Evolutionary conservation across 306 rosid species (phyloP).

Genomic region (Lathyrus tuberosus): DNA sequence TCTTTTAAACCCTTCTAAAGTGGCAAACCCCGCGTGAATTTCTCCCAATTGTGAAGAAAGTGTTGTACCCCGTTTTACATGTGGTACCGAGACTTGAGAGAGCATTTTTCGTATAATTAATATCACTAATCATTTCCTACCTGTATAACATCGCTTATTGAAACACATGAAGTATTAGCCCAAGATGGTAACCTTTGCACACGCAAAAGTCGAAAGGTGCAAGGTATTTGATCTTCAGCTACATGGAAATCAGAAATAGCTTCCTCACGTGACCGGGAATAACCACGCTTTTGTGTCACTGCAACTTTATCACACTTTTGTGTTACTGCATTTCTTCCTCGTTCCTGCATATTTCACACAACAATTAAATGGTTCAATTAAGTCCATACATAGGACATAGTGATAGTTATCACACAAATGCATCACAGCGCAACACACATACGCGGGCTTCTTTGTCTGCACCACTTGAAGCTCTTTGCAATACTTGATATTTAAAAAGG

Average conservation of each 20-base stretch:
- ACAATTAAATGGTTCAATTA: not conserved
- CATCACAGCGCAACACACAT: not conserved
- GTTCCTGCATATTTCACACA: slow-evolving; percentile 41
- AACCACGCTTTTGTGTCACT: slow-evolving; percentile 35
- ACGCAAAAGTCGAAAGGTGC: slow-evolving; percentile 75
- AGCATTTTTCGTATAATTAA: not conserved
- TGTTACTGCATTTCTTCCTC: slow-evolving; percentile 44
- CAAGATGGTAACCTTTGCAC: slow-evolving; percentile 79
- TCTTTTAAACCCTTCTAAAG: not conserved
- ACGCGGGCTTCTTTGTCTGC: slow-evolving; percentile 30
- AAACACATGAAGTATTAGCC: slow-evolving; percentile 88
- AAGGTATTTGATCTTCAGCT: slow-evolving; percentile 49
- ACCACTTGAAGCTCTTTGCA: slow-evolving; percentile 35
- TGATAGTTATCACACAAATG: not conserved
- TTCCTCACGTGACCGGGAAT: slow-evolving; percentile 46
- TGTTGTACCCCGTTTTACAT: not conserved
- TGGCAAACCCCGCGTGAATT: not conserved
- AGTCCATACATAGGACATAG: not conserved
- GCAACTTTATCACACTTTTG: slow-evolving; percentile 26
- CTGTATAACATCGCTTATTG: slow-evolving; percentile 80
- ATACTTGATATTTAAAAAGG: slow-evolving; percentile 57
- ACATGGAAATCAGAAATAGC: slow-evolving; percentile 65
- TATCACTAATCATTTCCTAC: slow-evolving; percentile 50
- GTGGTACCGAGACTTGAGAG: not conserved
- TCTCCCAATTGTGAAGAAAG: not conserved